Base-by-base conservation (phyloP, 768 basidiomycete species). In the Suillus americanus region DNA sequence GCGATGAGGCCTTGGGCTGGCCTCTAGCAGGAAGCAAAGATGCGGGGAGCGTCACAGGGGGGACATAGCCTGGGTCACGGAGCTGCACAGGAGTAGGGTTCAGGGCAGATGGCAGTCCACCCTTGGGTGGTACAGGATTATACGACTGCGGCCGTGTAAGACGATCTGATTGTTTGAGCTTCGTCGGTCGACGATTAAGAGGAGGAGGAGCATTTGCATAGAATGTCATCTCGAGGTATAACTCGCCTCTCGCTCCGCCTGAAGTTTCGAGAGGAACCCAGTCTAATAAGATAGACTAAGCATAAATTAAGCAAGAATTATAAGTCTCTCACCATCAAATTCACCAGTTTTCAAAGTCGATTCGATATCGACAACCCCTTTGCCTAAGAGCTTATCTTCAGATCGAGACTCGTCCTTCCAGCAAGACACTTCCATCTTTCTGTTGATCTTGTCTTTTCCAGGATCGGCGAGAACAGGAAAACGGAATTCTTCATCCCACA, bases 151-250 rank as follows among this genome's bases (percentile, higher is more conserved):
- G 81, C n/a, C 82, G 82, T 30, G 78, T 75, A 46, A 88, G 74
- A 48, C 86, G 79, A 60, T 88, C 86, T 4, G 81, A 76, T 23
- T 83, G 81, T 1, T 73, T 72, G 13, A 87, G 70, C 67, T 87
- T 88, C 28, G 87, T 85, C 53, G 85, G 82, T 30, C 84, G 79
- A 62, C 85, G 79, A 33, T 71, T 73, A 46, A 86, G 69, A 38
- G 87, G 77, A n/a, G 83, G 79, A 9, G 88, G 86, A 4, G 82
- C 84, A 62, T 89, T 87, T 3, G 94, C 85, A 76, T 87, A 98
- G 79, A 88, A 98, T 1, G 96, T 98, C 87, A 97, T 90, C 75
- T 98, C 96, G 18, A 97, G 82, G 73, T 92, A 97, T 12, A 97
- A 68, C 62, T 97, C 93, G 7, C 96, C 96, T 28, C 92, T 87